phyloP scores from a whole-genome alignment of 1,284 basidiomycete genomes.

The Cryptococcus sp. region DNA sequence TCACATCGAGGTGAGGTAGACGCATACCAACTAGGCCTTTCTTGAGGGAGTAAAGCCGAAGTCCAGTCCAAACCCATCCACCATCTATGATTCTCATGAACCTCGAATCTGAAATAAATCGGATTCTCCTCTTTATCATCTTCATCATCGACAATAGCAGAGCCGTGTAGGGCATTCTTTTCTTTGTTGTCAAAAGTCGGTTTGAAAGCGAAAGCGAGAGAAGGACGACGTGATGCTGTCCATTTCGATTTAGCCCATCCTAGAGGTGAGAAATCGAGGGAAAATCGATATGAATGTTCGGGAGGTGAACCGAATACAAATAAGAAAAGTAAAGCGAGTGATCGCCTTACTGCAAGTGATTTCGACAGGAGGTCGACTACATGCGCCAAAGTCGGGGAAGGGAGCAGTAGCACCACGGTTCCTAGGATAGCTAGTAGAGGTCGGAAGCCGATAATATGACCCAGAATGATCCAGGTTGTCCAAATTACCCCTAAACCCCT shows the following conservation, averaged over 20 bases:
- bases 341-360: conserved; percentile 37
- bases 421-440: conserved; percentile 39
- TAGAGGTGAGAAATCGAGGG: conserved; percentile 25
- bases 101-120: conserved; percentile 74
- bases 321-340: conserved; percentile 35
- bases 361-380: conserved; percentile 32
- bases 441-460: conserved; percentile 28
- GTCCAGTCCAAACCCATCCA: conserved; percentile 73
- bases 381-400: conserved; percentile 42
- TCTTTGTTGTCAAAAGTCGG: conserved; percentile 13
- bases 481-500: conserved; percentile 43
- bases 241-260: conserved; percentile 45
- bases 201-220: conserved; percentile 33
- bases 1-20: conserved; percentile 24
- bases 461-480: conserved; percentile 40
- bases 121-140: conserved; percentile 24
- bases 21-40: conserved; percentile 80
- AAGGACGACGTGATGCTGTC: conserved; percentile 38
- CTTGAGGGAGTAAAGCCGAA: conserved; percentile 79
- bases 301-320: conserved; percentile 44
- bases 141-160: conserved; percentile 21
- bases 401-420: conserved; percentile 38
- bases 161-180: neutral
- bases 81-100: conserved; percentile 95
- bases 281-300: conserved; percentile 24